Percentiles rank a stretch among this genome's conserved stretches.
Evolutionary conservation across 164 flowering plant species (phyloP).

Genomic region (Pachysandra terminalis): DNA sequence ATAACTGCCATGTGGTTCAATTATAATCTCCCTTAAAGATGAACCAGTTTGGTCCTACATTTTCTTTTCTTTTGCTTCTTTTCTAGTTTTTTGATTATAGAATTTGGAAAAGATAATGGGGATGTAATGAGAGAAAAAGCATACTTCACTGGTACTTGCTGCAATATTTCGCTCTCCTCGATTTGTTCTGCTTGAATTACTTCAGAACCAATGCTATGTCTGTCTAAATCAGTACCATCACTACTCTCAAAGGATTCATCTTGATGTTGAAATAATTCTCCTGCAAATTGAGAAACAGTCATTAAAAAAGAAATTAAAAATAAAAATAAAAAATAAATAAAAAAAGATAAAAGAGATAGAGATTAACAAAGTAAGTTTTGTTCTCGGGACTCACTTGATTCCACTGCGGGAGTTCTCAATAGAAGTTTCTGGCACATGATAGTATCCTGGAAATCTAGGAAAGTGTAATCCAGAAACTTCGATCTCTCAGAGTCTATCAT

Average conservation of each 20-base stretch:
- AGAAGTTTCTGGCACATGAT: constrained; percentile 74
- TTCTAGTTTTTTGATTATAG: too few relatives aligned
- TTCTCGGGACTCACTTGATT: constrained; percentile 11
- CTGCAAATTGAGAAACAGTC: constrained; percentile 19
- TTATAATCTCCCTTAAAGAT: too few relatives aligned
- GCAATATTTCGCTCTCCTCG: constrained; percentile 24
- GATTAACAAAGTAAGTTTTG: too few relatives aligned
- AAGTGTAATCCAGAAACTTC: constrained; percentile 43
- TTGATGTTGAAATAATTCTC: constrained; percentile 6
- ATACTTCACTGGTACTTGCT: constrained; percentile 33
- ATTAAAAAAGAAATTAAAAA: neutral
- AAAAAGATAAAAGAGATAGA: neutral
- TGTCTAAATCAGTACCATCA: constrained; percentile 17
- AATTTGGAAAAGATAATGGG: neutral
- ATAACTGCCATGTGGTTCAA: neutral
- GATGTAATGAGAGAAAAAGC: constrained; percentile 21
- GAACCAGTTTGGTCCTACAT: neutral
- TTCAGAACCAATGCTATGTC: constrained; percentile 30
- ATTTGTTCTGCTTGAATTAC: constrained; percentile 32
- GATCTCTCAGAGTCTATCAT: constrained; percentile 55
- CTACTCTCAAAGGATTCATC: constrained; percentile 3
- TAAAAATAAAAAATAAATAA: too few relatives aligned
- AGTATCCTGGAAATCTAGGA: constrained; percentile 73
- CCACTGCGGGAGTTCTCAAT: constrained; percentile 13
- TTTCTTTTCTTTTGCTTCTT: neutral